These are phyloP conservation scores for Hymenoscyphus fraxineus DNA, from an alignment of 2,329 filamentous ascomycete species.

Conservation along the genomic window DNA sequence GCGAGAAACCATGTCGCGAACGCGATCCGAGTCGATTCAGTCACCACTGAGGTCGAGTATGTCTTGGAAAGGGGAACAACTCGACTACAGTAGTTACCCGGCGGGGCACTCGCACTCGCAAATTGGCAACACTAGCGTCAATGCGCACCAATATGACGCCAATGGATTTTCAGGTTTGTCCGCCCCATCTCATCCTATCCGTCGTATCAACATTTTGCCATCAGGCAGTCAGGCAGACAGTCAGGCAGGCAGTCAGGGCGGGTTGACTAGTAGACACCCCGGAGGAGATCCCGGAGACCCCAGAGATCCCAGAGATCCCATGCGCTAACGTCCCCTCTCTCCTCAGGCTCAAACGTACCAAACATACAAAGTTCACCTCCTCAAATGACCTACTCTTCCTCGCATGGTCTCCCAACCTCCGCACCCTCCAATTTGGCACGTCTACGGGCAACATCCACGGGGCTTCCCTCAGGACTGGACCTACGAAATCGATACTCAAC, in stretches of 20 bases:
- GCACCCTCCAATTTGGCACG: slow-evolving; percentile 43
- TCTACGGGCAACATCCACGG: slow-evolving; percentile 47
- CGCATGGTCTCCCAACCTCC: slow-evolving; percentile 36
- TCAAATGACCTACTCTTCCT: slow-evolving; percentile 48
- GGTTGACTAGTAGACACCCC: too few relatives aligned
- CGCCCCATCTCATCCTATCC: too few relatives aligned
- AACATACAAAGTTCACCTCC: slow-evolving; percentile 46
- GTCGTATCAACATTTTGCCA: too few relatives aligned
- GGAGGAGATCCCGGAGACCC: slow-evolving; percentile 27
- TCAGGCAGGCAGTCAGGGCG: too few relatives aligned
- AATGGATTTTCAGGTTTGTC: slow-evolving; percentile 50
- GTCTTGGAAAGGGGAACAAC: slow-evolving; percentile 59
- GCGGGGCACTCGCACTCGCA: slow-evolving; percentile 41
- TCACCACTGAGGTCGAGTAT: slow-evolving; percentile 57
- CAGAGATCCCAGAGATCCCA: too few relatives aligned
- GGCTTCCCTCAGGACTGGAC: slow-evolving; percentile 45
- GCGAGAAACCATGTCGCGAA: slow-evolving; percentile 53
- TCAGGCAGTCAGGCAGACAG: too few relatives aligned
- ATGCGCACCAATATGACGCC: slow-evolving; percentile 48
- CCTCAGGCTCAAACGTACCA: slow-evolving; percentile 44
- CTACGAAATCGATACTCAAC: slow-evolving; percentile 44
- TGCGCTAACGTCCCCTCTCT: slow-evolving; percentile 22
- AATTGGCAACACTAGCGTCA: slow-evolving; percentile 40
- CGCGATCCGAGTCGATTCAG: slow-evolving; percentile 55
- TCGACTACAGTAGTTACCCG: slow-evolving; percentile 53